Percentiles rank a stretch among this genome's conserved stretches.
Evolutionary conservation across 2,329 filamentous ascomycete species (phyloP).

Genomic region (Berkeleyomyces rouxiae): DNA sequence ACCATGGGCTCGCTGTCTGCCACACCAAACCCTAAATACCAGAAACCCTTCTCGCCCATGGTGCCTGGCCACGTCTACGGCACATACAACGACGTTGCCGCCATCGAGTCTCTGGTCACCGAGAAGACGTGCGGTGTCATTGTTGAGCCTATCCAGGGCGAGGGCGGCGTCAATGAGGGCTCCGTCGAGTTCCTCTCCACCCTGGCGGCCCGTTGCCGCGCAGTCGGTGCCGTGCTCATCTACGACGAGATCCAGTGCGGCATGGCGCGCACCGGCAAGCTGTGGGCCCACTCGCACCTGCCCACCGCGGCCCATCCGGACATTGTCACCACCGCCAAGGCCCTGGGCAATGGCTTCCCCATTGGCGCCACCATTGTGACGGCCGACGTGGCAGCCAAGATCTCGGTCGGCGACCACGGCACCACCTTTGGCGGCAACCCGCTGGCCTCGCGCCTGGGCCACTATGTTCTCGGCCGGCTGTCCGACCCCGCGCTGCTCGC

Average conservation of each 20-base stretch:
- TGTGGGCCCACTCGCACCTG: constrained; percentile 75
- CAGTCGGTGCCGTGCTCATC: constrained; percentile 76
- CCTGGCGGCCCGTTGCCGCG: constrained; percentile 67
- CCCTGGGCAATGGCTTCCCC: constrained; percentile 89
- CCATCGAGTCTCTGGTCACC: constrained; percentile 57
- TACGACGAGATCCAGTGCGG: constrained; percentile 98
- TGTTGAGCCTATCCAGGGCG: constrained; percentile 91
- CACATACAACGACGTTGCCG: constrained; percentile 64
- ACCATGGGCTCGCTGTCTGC: constrained; percentile 94
- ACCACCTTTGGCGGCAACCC: constrained; percentile 93
- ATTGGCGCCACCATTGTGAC: constrained; percentile 53
- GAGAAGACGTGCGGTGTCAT: constrained; percentile 85
- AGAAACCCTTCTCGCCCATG: constrained; percentile 89
- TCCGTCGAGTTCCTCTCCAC: constrained; percentile 68
- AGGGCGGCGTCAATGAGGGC: constrained; percentile 80
- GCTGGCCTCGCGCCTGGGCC: constrained; percentile 65
- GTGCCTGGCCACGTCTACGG: constrained; percentile 82
- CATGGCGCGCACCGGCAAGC: constrained; percentile 63
- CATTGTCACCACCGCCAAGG: constrained; percentile 86
- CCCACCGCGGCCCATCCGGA: constrained; percentile 77
- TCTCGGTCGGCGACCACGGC: constrained; percentile 60
- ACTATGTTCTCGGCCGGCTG: constrained; percentile 68
- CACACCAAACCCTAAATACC: constrained; percentile 95
- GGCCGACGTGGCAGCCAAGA: constrained; percentile 25
- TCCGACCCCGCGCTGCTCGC: constrained; percentile 53